Conservation (phyloP, 2,329 filamentous ascomycete genomes). For the Colletotrichum sp. region DNA sequence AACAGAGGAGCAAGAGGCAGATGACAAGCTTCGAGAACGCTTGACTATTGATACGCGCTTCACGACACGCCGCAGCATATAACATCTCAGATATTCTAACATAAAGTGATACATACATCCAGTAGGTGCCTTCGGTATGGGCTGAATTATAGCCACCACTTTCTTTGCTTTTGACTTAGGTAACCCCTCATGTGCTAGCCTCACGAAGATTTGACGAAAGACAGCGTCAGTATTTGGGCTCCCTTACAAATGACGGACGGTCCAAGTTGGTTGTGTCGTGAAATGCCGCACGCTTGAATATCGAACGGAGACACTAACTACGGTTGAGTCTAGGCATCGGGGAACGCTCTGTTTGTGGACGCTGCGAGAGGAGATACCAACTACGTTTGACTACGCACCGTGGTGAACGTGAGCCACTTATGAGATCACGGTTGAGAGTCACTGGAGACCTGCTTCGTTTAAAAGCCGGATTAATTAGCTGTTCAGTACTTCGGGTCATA, state of each 20-base stretch:
- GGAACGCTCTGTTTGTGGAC: background rate
- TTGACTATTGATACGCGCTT: background rate
- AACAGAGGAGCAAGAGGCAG: background rate
- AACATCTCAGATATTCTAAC: background rate
- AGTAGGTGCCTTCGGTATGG: background rate
- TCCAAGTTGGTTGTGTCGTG: background rate
- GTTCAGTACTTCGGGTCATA: background rate
- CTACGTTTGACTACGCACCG: background rate
- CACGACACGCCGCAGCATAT: background rate
- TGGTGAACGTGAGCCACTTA: background rate
- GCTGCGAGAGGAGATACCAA: background rate
- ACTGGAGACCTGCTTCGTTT: background rate
- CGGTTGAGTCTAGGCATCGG: background rate
- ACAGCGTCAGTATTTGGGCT: background rate
- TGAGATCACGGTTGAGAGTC: background rate
- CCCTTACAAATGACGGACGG: background rate
- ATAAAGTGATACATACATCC: background rate
- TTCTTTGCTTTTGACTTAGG: background rate
- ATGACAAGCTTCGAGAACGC: background rate
- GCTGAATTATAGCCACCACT: background rate
- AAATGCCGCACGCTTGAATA: background rate
- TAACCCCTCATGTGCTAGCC: background rate
- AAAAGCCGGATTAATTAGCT: background rate
- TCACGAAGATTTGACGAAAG: background rate
- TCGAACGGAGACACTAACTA: background rate